Base-by-base conservation (phyloP, 2,329 filamentous ascomycete genomes). In the Fonsecaea multimorphosa region DNA sequence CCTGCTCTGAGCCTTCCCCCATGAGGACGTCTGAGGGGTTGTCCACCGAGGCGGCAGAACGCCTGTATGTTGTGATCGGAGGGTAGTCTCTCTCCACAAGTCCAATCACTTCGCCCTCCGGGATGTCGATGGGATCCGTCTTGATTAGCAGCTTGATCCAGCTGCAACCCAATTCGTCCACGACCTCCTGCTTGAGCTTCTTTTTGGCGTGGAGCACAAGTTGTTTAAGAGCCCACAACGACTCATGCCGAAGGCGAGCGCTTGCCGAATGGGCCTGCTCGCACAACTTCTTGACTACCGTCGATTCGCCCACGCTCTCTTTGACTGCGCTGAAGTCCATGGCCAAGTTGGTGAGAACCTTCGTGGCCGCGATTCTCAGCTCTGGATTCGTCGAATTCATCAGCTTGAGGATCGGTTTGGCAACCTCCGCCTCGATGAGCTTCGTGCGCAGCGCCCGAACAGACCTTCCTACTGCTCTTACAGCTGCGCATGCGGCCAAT, bases 201-300 rank as follows among this genome's bases (percentile, higher is more conserved):
- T 89, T 87, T 19, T 85, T 85, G 5, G 91, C 87, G 24, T 87
- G 88, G 68, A 91, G 85, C 2, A 96, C 89, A 57, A 97, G 85
- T 78, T 98, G 92, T 75, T 98, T 98, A 64, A 99, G 81, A 5
- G 93, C 92, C 94, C 95, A 99, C 1, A 99, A 79, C 24, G 93
- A 93, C 72, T 95, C 93, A 29, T 96, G 83, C 27, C 92, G 87
- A 60, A 98, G 82, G 54, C 89, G 87, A n/a, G 90, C 86, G 73
- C 94, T 91, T 54, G 86, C 84, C 0, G 91, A 95, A 76, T 91
- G 91, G 1, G 93, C 92, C 75, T 97, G 91, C 71, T 91, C 87
- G 74, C 93, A 96, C 1, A 98, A 82, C 0, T 90, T 86, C 67
- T 87, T 87, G 70, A 97, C 84, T 1, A 95, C 86, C 6, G 91